Evolutionary conservation across 108 stramenopile genomes (phyloP), one percentile per base, ranked within the genome.

Genomic region (Cyclostephanos invisitatus): DNA sequence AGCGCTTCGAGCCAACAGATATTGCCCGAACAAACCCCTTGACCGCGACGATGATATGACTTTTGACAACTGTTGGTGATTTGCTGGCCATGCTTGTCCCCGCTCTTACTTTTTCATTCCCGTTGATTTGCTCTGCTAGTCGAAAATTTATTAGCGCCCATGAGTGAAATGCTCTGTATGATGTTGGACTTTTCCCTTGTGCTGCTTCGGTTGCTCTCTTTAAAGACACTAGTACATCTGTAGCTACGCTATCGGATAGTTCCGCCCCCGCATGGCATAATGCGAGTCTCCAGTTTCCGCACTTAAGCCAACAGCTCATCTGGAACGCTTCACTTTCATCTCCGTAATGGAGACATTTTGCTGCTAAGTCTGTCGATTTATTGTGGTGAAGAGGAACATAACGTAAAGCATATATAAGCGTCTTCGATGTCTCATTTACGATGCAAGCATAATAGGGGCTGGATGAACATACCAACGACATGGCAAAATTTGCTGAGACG

Each of bases 61-160:
- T 89, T 32, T 62, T 77, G 40, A 82, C 51, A 25, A 73, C 72
- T n/a, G 49, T 35, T 32, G 71, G 65, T 14, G 74, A 49, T 54
- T 71, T 48, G 15, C 20, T 53, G 14, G 36, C 28, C 20, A 32
- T 59, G 29, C 44, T 64, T 27, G 69, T 24, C 15, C 22, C 47
- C 18, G 37, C 65, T 36, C 77, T 77, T 35, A 87, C 86, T 55
- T 83, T 82, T 35, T 87, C 87, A 22, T 55, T 57, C 12, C 67
- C 53, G 58, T 87, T 77, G 32, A 84, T 49, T 64, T 96, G 91
- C 75, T 97, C 85, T 22, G 96, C 96, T 55, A 96, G 83, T 29
- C 96, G 93, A 73, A 97, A 99, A 84, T 99, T 99, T 40, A 97
- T 77, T 53, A 99, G 76, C 0, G 98, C 98, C 99, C 99, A 99